Evolutionary conservation across 805 yeast genomes (phyloP).

Genomic region (Saccharomycopsis javanensis): DNA sequence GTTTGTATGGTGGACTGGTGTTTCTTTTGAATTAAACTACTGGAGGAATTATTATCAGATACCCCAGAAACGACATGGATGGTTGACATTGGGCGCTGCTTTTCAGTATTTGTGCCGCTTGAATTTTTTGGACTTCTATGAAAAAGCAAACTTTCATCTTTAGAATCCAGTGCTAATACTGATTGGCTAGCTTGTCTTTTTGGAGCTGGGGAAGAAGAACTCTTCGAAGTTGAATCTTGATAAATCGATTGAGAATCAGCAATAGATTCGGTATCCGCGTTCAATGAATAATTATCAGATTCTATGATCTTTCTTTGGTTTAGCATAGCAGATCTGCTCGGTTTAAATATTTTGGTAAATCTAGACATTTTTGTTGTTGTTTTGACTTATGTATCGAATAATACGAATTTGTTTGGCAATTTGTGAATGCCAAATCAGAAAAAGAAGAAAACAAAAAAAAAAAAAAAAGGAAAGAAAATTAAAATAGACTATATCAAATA

Average conservation of each 20-base stretch:
- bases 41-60: not conserved
- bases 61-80: not conserved
- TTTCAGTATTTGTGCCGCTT: not conserved
- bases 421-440: not conserved
- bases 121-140: not conserved
- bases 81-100: not conserved
- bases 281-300: constrained; percentile 12
- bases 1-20: not conserved
- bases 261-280: constrained; percentile 7
- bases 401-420: no score
- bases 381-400: not conserved
- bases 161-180: not conserved
- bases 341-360: constrained; percentile 18
- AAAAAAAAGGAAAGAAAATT: no score
- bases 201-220: not conserved
- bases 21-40: not conserved
- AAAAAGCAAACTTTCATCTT: not conserved
- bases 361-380: constrained; percentile 1
- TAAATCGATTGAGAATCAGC: not conserved
- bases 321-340: constrained; percentile 8
- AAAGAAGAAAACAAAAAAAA: not conserved
- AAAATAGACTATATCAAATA: no score
- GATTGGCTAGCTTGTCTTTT: not conserved
- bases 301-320: constrained; percentile 2
- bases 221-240: constrained; percentile 4